These are phyloP conservation scores for Setaria viridis DNA, from an alignment of 202 grass and related monocot species.

Conservation along the genomic window DNA sequence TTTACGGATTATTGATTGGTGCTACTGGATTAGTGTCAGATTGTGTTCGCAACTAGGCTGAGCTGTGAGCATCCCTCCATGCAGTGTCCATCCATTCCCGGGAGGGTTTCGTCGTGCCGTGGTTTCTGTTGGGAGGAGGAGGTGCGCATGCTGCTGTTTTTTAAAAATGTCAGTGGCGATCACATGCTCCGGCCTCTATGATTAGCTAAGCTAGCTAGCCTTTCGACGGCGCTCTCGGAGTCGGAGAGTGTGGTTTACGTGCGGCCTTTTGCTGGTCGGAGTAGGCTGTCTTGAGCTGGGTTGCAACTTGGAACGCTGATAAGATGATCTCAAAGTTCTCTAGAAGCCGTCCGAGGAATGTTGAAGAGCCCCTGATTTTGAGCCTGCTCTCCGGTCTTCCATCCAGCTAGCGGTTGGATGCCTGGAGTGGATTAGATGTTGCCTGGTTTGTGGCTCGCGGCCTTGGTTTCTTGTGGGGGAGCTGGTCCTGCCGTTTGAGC, in stretches of 20 bases:
- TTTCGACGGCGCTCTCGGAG: background rate
- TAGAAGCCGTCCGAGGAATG: background rate
- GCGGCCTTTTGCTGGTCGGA: background rate
- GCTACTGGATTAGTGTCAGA: conserved; percentile 23
- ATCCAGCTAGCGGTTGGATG: background rate
- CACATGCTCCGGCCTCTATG: conserved; percentile 32
- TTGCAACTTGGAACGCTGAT: background rate
- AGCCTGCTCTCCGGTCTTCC: background rate
- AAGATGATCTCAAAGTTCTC: background rate
- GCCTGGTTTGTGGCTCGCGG: no score
- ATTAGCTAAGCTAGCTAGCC: background rate
- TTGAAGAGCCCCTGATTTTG: background rate
- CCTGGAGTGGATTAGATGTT: background rate
- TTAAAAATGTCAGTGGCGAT: background rate
- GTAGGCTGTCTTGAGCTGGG: background rate
- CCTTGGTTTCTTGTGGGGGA: conserved; percentile 10
- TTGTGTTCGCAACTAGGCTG: conserved; percentile 15
- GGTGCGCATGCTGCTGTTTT: background rate
- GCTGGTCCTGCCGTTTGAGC: background rate
- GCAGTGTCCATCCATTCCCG: background rate
- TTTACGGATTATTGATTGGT: conserved; percentile 23
- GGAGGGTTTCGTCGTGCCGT: conserved; percentile 14
- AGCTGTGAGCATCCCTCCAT: conserved; percentile 24
- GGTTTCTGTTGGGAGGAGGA: conserved; percentile 24
- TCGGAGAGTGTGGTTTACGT: background rate